Evolutionary conservation across 2,329 filamentous ascomycete species (phyloP).

Genomic region (Metarhizium guizhouense): DNA sequence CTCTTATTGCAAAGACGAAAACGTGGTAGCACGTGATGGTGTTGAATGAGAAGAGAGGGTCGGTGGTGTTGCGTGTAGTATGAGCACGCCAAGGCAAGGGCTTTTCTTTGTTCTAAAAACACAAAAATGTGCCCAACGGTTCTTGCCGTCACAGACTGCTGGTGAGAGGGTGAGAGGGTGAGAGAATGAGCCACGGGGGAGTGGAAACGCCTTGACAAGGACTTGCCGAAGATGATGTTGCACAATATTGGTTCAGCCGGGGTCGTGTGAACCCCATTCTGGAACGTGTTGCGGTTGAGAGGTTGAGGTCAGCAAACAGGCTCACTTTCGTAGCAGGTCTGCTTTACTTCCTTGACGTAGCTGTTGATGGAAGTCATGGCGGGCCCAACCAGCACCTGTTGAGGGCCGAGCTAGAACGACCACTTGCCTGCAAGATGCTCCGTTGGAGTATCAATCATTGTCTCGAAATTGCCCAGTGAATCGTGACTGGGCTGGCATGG

Average conservation of each 20-base stretch:
- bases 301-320: constrained; percentile 55
- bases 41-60: not conserved
- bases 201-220: not conserved
- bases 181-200: not conserved
- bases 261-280: constrained; percentile 81
- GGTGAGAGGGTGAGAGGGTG: not conserved
- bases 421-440: constrained; percentile 84
- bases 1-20: constrained; percentile 30
- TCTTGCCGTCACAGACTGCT: not conserved
- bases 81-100: not conserved
- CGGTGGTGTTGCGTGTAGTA: not conserved
- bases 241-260: constrained; percentile 61
- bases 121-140: not conserved
- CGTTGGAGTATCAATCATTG: constrained; percentile 64
- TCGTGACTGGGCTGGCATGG: constrained; percentile 75
- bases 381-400: constrained; percentile 55
- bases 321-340: constrained; percentile 55
- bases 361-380: constrained; percentile 69
- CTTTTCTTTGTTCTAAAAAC: not conserved
- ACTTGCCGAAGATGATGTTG: constrained; percentile 69
- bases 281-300: constrained; percentile 64
- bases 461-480: constrained; percentile 65
- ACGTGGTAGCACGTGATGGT: constrained; percentile 1
- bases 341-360: constrained; percentile 68
- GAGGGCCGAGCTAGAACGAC: constrained; percentile 83